Evolutionary conservation across 768 basidiomycete genomes (phyloP).

Genomic region (Daedalea quercina): DNA sequence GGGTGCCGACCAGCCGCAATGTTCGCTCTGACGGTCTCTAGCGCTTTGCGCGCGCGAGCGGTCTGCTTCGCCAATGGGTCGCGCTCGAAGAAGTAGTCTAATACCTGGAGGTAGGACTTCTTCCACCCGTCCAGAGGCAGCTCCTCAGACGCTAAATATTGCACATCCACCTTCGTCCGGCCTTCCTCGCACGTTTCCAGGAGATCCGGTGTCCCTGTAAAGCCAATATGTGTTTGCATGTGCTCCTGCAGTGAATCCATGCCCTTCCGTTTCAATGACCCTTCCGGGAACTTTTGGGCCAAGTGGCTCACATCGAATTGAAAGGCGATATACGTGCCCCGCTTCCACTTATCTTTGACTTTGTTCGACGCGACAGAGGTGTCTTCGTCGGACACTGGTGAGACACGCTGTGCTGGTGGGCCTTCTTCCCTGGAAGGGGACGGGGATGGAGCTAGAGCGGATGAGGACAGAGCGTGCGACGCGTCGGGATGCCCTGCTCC

Average conservation of each 20-base stretch:
- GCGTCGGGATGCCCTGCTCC: no score
- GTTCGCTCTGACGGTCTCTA: no score
- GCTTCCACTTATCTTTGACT: background rate
- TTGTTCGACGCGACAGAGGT: no score
- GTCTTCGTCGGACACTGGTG: no score
- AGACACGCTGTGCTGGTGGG: no score
- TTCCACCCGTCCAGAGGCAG: background rate
- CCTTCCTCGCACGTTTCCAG: background rate
- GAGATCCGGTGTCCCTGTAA: background rate
- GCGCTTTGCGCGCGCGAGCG: background rate
- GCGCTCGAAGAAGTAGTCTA: background rate
- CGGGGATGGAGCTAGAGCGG: no score
- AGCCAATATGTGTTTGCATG: background rate
- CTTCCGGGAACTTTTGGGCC: background rate
- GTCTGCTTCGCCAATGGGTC: background rate
- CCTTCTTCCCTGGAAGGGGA: no score
- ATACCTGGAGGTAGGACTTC: background rate
- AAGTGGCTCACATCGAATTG: background rate
- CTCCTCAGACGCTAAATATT: background rate
- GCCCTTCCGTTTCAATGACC: background rate
- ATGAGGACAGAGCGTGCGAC: no score
- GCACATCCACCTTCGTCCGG: background rate
- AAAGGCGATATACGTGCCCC: slow-evolving; percentile 1
- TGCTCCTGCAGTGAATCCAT: background rate
- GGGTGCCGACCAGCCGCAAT: background rate